These are phyloP conservation scores for Paramecium sonneborni DNA, from an alignment of 73 alveolate species.

Conservation along the genomic window DNA sequence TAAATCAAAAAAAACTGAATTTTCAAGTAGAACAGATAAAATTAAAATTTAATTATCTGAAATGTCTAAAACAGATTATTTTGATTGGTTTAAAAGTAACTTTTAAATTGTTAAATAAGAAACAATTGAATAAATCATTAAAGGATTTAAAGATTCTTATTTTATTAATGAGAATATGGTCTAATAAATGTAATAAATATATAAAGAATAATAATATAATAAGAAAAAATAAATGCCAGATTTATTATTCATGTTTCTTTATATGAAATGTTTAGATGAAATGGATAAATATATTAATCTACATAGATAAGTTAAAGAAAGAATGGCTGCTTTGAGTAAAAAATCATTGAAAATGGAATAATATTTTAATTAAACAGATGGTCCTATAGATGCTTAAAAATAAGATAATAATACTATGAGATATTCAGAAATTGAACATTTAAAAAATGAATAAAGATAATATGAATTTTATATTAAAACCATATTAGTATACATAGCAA, in stretches of 20 bases:
- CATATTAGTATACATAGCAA: not conserved
- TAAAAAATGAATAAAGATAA: not conserved
- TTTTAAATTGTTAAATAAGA: not conserved
- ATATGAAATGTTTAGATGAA: conserved; percentile 38
- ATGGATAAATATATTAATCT: conserved; percentile 7
- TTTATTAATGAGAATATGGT: not conserved
- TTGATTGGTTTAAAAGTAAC: not conserved
- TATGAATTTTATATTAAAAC: not conserved
- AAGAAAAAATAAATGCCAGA: conserved; percentile 43
- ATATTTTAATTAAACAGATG: not conserved
- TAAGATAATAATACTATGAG: not conserved
- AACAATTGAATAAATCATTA: not conserved
- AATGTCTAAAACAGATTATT: not conserved
- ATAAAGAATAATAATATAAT: not conserved
- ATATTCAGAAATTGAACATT: not conserved
- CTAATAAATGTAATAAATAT: not conserved
- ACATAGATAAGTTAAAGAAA: not conserved
- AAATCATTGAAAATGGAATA: not conserved
- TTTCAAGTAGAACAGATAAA: not conserved
- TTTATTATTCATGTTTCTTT: not conserved
- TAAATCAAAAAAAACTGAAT: not conserved
- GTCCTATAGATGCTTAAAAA: not conserved
- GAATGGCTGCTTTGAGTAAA: not conserved
- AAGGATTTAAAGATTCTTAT: conserved; percentile 32
- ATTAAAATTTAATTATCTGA: not conserved